Evolutionary conservation across 2,329 filamentous ascomycete genomes (phyloP), one percentile per base, ranked within the genome.

Genomic region (Monosporascus sp.): DNA sequence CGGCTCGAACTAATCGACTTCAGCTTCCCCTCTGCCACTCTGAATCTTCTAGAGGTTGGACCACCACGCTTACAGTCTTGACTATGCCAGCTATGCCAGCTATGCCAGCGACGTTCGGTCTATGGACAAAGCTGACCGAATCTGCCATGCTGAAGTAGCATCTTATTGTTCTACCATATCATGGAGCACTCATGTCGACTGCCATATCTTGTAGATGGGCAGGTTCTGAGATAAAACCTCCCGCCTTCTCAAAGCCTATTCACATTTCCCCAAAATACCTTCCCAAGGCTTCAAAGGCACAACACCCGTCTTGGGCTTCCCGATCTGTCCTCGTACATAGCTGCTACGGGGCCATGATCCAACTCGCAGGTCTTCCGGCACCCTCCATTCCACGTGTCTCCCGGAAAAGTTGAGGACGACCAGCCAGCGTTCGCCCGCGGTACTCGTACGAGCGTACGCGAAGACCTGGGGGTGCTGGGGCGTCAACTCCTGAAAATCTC

Each of bases 401-500:
- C 56, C 60, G 0, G 64, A 67, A 49, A 65, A 67, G 50, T 66
- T 67, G 15, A 68, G 60, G 31, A 64, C 51, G 14, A 66, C 63
- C 6, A 67, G 54, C 66, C 64, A 67, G 48, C 57, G 62, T 34
- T 62, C 66, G 6, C 57, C 58, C 17, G 54, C 37, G 31, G 20
- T 51, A 44, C 61, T 64, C 41, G 59, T 63, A 31, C 65, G 61
- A 36, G 59, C 34, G 52, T 67, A 63, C 38, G 59, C 56, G 46
- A 54, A 60, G 15, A 65, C 59, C 15, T 62, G 56, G 1, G 58
- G 54, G 24, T 65, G 55, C 14, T 61, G 58, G 11, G 50, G 56
- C 6, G 49, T 49, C 9, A 65, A 47, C 41, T 65, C 63, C 46
- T 79, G 68, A 63, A 82, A 88, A 20, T 74, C 70, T 6, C 85